Evolutionary conservation across 192 early-diverging fungal genomes (phyloP).

Genomic region (Funneliformis geosporum): DNA sequence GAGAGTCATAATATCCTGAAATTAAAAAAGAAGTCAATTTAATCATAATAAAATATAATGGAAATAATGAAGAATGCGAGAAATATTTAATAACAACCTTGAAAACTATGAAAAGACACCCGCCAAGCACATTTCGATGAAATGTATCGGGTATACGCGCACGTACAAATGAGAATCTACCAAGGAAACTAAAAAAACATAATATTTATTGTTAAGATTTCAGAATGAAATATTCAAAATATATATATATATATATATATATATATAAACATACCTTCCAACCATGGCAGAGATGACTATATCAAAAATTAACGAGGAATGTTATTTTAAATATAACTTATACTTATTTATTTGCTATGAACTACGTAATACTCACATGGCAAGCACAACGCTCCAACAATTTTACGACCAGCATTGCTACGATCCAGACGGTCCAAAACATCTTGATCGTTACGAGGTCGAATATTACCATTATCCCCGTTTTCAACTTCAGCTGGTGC

Average conservation of each 20-base stretch:
- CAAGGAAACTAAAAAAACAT: slow-evolving; percentile 39
- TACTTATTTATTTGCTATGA: not conserved
- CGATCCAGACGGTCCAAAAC: slow-evolving; percentile 58
- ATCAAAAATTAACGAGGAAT: not conserved
- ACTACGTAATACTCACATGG: slow-evolving; percentile 39
- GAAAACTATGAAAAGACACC: slow-evolving; percentile 56
- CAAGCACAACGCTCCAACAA: slow-evolving; percentile 65
- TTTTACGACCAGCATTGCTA: slow-evolving; percentile 55
- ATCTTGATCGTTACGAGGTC: slow-evolving; percentile 40
- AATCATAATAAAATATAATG: too few species aligned
- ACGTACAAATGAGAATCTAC: slow-evolving; percentile 50
- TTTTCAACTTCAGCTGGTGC: slow-evolving; percentile 4
- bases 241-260: too few species aligned
- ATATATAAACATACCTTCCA: slow-evolving; percentile 48
- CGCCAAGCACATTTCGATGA: slow-evolving; percentile 53
- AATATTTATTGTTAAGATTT: not conserved
- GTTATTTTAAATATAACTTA: not conserved
- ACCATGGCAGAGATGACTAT: slow-evolving; percentile 60
- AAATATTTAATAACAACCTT: too few species aligned
- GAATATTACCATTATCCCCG: slow-evolving; percentile 31
- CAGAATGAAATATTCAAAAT: not conserved
- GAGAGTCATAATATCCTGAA: slow-evolving; percentile 30
- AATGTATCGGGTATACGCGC: slow-evolving; percentile 54
- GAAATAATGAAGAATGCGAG: too few species aligned
- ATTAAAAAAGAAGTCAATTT: not conserved